Evolutionary conservation across 495 filamentous ascomycete genomes (phyloP), one percentile per base, ranked within the genome.

Genomic region (Aspergillus egyptiacus): DNA sequence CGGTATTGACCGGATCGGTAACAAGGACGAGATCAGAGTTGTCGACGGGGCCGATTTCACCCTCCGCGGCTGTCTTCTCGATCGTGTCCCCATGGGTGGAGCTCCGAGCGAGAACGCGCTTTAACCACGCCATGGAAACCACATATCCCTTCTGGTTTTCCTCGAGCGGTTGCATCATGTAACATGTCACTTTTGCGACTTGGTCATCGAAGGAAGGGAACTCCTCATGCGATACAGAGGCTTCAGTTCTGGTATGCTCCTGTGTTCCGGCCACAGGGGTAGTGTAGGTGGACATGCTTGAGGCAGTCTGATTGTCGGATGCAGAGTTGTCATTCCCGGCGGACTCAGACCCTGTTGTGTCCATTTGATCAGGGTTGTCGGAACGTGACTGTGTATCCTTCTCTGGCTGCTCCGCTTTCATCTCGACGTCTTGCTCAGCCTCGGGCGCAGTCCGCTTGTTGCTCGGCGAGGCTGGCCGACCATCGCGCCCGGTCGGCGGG

Each of bases 41-140:
- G 68, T 96, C 89, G 23, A 97, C 82, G 0, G 87, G 87, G 2
- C 89, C 90, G 27, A 93, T 75, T 9, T 81, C 72, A 9, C 76
- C 80, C 48, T 86, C 82, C 24, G 66, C 50, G 4, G 75, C 71
- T 38, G 81, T 77, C 56, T 90, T 87, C 45, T 75, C 68, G 13
- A 62, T 68, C 41, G 71, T 64, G 53, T 75, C 77, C 11, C 69
- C 71, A 51, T 75, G 67, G 15, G 83, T 76, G 3, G 78, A 66
- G 33, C 82, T 80, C 47, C 88, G 77, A 10, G 84, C 75, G 50
- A 85, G 70, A 2, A 96, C 88, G 28, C 81, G 76, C 33, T 74
- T 74, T 19, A 97, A 72, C 93, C 93, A 98, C 41, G 73, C 66
- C 15, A 72, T 77, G 6, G 91, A 93, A 13, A 98, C 76, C 9